Percentiles rank a stretch among this genome's conserved stretches.
Evolutionary conservation across 805 yeast species (phyloP).

Genomic region (Ogataea zsoltii): DNA sequence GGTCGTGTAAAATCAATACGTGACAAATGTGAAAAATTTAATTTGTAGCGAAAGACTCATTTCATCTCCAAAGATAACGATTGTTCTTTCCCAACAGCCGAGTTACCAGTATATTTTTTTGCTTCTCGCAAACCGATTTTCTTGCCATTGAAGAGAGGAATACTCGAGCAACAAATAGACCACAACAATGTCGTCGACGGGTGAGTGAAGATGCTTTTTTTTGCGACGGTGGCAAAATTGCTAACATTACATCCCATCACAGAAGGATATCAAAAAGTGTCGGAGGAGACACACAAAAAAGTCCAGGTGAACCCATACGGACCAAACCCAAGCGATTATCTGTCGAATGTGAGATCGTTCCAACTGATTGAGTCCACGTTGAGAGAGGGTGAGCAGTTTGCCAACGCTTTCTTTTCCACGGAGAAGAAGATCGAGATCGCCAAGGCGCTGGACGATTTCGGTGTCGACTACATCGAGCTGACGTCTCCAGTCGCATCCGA

Average conservation of each 20-base stretch:
- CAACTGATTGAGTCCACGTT: slow-evolving; percentile 93
- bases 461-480: slow-evolving; percentile 96
- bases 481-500: slow-evolving; percentile 98
- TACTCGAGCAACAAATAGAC: not conserved
- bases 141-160: not conserved
- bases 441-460: slow-evolving; percentile 94
- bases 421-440: slow-evolving; percentile 97
- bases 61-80: slow-evolving; percentile 4
- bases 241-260: not conserved
- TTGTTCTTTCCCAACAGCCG: not conserved
- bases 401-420: slow-evolving; percentile 92
- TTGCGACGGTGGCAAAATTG: too few relatives aligned
- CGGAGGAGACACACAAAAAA: slow-evolving; percentile 43
- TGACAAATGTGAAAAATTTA: slow-evolving; percentile 16
- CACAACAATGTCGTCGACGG: slow-evolving; percentile 14
- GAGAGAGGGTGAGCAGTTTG: slow-evolving; percentile 98
- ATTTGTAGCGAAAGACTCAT: slow-evolving; percentile 11
- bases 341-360: slow-evolving; percentile 86
- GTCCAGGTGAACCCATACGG: slow-evolving; percentile 78
- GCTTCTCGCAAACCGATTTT: not conserved
- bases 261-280: slow-evolving; percentile 45
- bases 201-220: too few relatives aligned
- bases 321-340: slow-evolving; percentile 89
- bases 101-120: not conserved
- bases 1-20: slow-evolving; percentile 6